These are phyloP conservation scores for Pythium rhizo-oryzae DNA, from an alignment of 352 stramenopile genomes.

Conservation along the genomic window DNA sequence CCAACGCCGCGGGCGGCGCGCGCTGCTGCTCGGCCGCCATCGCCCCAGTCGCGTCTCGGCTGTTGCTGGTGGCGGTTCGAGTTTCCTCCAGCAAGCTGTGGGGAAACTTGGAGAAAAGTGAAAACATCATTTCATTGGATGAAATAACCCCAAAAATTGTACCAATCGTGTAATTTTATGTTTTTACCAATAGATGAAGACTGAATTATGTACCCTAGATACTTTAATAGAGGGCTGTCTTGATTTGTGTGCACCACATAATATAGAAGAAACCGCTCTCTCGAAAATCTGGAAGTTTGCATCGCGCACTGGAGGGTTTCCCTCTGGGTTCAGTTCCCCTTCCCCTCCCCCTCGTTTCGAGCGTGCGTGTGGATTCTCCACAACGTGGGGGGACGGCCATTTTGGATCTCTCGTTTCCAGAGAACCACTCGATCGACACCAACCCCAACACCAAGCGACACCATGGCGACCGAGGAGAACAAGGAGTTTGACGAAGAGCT, in stretches of 20 bases:
- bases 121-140: neutral
- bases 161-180: neutral
- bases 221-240: neutral
- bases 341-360: slow-evolving; percentile 13
- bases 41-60: neutral
- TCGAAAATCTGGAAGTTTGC: slow-evolving; percentile 25
- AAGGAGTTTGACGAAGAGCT: slow-evolving; percentile 91
- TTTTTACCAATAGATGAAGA: neutral
- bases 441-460: slow-evolving; percentile 24
- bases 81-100: neutral
- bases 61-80: slow-evolving; percentile 4
- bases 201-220: neutral
- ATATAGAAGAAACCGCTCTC: slow-evolving; percentile 38
- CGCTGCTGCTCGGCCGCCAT: slow-evolving; percentile 18
- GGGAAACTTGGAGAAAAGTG: neutral
- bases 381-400: neutral
- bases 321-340: slow-evolving; percentile 15
- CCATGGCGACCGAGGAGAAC: slow-evolving; percentile 83
- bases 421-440: slow-evolving; percentile 22
- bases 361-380: no score
- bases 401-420: slow-evolving; percentile 34
- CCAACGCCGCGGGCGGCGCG: slow-evolving; percentile 5
- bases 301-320: neutral
- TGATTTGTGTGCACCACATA: slow-evolving; percentile 25
- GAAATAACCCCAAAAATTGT: neutral